phyloP scores from a whole-genome alignment of 305 asterid genomes.

The Fraxinus greggii region DNA sequence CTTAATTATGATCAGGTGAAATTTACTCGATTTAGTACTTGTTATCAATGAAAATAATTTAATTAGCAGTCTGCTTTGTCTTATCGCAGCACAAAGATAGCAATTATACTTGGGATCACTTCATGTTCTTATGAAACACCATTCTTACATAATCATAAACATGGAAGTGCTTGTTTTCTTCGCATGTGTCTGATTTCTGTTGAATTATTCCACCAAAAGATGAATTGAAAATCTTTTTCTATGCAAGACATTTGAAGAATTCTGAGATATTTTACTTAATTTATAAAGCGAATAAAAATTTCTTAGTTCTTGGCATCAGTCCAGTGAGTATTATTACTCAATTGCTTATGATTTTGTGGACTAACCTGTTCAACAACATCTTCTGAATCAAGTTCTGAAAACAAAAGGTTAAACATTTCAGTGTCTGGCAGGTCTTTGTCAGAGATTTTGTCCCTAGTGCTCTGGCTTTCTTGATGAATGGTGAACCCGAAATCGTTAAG shows the following conservation, averaged over 20 bases:
- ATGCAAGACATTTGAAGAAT: no score
- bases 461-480: conserved; percentile 90
- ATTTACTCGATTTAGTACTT: background rate
- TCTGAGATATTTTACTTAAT: no score
- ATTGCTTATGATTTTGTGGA: background rate
- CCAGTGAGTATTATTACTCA: background rate
- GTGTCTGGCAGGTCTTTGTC: conserved; percentile 61
- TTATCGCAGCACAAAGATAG: background rate
- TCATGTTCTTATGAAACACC: no score
- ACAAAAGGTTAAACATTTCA: background rate
- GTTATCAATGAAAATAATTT: background rate
- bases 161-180: no score
- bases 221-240: no score
- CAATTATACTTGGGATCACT: no score
- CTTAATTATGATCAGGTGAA: conserved; percentile 90
- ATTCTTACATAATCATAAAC: no score
- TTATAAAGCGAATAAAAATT: background rate
- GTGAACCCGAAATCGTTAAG: conserved; percentile 88
- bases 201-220: no score
- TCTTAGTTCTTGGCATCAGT: background rate
- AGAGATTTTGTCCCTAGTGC: conserved; percentile 95
- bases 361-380: background rate
- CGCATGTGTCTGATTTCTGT: no score
- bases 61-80: background rate
- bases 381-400: background rate